Evolutionary conservation across 805 yeast genomes (phyloP).

Genomic region (Pichia cabralensis): DNA sequence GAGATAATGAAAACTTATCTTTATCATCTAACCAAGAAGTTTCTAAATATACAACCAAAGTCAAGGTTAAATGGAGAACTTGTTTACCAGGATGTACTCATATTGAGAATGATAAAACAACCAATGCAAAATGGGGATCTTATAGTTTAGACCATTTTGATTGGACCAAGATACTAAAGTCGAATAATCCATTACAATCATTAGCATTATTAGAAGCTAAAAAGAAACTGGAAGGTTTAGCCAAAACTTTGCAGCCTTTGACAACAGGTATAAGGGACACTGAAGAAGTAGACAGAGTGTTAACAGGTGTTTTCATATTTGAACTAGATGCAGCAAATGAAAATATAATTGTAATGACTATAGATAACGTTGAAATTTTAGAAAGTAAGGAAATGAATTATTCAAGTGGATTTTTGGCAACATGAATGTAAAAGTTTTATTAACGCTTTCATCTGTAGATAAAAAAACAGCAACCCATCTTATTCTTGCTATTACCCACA

Average conservation of each 20-base stretch:
- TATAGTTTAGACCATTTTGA: constrained; percentile 16
- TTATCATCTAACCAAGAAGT: constrained; percentile 12
- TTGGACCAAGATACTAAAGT: constrained; percentile 12
- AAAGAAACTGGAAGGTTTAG: constrained; percentile 8
- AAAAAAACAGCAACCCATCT: too few species aligned
- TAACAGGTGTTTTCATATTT: constrained; percentile 52
- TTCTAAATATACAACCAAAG: constrained; percentile 35
- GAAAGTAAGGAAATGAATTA: constrained; percentile 29
- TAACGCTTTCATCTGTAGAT: too few species aligned
- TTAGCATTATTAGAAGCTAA: constrained; percentile 8
- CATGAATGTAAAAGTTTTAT: neutral
- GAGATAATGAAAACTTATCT: neutral
- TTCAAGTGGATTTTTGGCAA: constrained; percentile 7
- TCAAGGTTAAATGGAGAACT: constrained; percentile 48
- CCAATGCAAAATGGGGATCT: constrained; percentile 20
- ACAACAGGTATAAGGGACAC: neutral
- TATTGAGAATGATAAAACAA: constrained; percentile 22
- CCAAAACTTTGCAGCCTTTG: constrained; percentile 6
- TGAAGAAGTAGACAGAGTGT: constrained; percentile 26
- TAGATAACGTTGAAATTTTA: constrained; percentile 54
- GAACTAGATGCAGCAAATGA: constrained; percentile 51
- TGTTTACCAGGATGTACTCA: constrained; percentile 44
- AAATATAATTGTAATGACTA: constrained; percentile 48
- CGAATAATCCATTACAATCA: constrained; percentile 9
- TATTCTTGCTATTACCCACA: too few species aligned